Percentiles rank a stretch among this genome's conserved stretches.
phyloP scores from a whole-genome alignment of 1,284 basidiomycete genomes.

The Ustilago curta region DNA sequence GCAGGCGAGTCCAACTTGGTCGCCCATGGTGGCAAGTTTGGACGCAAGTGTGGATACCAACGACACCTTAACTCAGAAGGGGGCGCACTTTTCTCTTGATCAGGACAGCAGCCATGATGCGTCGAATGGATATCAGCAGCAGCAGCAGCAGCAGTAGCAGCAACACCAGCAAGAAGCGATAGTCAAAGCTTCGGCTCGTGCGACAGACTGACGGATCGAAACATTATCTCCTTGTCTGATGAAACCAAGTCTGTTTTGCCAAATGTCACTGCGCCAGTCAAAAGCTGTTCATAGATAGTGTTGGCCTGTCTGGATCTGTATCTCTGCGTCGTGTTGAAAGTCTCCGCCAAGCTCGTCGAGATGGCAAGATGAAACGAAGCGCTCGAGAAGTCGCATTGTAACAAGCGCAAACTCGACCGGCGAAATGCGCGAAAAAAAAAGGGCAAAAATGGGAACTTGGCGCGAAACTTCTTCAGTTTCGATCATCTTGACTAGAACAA shows the following conservation, averaged over 20 bases:
- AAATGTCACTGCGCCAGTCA: background rate
- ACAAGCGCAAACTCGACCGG: background rate
- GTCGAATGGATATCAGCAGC: background rate
- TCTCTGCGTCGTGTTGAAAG: background rate
- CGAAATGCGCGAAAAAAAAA: constrained; percentile 1
- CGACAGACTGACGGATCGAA: background rate
- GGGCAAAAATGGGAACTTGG: background rate
- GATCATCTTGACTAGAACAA: background rate
- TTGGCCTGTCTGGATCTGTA: background rate
- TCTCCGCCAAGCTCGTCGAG: background rate
- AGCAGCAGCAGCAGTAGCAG: background rate
- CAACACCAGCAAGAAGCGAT: background rate
- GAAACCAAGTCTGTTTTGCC: no score
- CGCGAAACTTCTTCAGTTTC: background rate
- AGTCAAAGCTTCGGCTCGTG: background rate
- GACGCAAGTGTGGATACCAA: constrained; percentile 28
- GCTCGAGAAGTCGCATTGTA: background rate
- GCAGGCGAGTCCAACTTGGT: constrained; percentile 21
- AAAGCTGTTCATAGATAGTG: background rate
- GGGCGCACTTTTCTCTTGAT: constrained; percentile 17
- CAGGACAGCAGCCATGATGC: constrained; percentile 1
- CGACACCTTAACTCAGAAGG: constrained; percentile 15
- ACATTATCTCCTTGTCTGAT: background rate
- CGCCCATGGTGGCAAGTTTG: constrained; percentile 21
- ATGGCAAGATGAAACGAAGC: background rate